Base-by-base conservation (phyloP, 495 filamentous ascomycete genomes). In the Hypoxylon subgilvum region DNA sequence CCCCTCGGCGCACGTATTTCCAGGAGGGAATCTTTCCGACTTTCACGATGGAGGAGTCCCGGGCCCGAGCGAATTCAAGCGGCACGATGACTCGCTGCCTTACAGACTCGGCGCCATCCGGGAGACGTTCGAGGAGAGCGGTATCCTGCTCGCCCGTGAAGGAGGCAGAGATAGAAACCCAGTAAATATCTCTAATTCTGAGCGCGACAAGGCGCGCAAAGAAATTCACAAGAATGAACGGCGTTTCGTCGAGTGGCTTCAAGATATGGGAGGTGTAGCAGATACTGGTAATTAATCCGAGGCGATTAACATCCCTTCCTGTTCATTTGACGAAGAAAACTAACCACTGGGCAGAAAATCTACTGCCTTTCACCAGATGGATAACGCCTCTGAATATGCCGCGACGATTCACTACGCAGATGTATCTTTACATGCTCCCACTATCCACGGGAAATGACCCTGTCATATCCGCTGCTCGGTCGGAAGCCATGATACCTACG, bases 351-450 rank as follows among this genome's bases (percentile, higher is more conserved):
- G 35, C 34, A 80, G 87, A 86, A 0, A 74, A 75, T 41, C 76
- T 98, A 21, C 77, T 90, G 18, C 92, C 92, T 0, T 96, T 96
- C 69, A 96, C 91, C 0, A 85, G 87, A 43, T 97, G 94, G 94
- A 80, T 97, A 32, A 97, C 94, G 1, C 94, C 94, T 0, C 72
- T 76, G 2, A 79, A 82, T 56, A 72, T 87, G 2, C 81, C 85
- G 1, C 88, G 85, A 65, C 82, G 94, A 14, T 98, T 90, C 68
- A 88, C 88, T 1, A 96, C 92, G 6, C 91, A 96, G 68, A 96
- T 98, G 92, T 98, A 97, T 68, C 66, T 98, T 6, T 94, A 96
- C 71, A 88, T 96, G 74, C 79, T 96, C n/a, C 92, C 94, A 0
- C 74, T 92, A 0, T 74, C 77, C 3, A 61, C 78, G 1, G 48